These are phyloP conservation scores for Apiotrichum siamense DNA, from an alignment of 1,284 basidiomycete genomes.

Conservation along the genomic window DNA sequence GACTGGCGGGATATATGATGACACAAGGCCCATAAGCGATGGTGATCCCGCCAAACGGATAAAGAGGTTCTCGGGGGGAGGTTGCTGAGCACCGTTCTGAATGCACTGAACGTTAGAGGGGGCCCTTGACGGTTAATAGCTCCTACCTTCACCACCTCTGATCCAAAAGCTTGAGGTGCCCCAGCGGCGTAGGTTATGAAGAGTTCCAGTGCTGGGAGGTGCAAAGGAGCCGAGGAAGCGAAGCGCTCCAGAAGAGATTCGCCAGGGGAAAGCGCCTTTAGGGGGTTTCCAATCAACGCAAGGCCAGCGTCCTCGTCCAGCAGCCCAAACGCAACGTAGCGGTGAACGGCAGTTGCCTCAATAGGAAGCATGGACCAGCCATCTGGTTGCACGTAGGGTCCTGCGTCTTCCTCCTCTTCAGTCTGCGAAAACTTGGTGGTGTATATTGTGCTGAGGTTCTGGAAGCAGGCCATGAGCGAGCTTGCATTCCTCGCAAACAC, in stretches of 20 bases:
- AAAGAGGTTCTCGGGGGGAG: slow-evolving; percentile 34
- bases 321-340: slow-evolving; percentile 25
- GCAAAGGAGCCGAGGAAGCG: slow-evolving; percentile 17
- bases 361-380: slow-evolving; percentile 33
- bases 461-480: slow-evolving; percentile 5
- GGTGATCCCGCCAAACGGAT: slow-evolving; percentile 28
- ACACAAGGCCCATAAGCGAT: slow-evolving; percentile 21
- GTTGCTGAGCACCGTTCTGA: slow-evolving; percentile 14
- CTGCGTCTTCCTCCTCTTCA: slow-evolving; percentile 32
- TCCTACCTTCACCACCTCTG: slow-evolving; percentile 27
- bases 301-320: slow-evolving; percentile 19
- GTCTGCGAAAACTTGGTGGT: slow-evolving; percentile 14
- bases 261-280: slow-evolving; percentile 16
- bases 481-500: slow-evolving; percentile 6
- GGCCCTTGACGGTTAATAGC: background rate
- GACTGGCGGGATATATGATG: slow-evolving; percentile 17
- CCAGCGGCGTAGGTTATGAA: slow-evolving; percentile 27
- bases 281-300: slow-evolving; percentile 16
- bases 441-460: slow-evolving; percentile 9
- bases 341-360: slow-evolving; percentile 26
- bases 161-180: slow-evolving; percentile 21
- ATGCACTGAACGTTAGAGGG: slow-evolving; percentile 17
- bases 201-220: slow-evolving; percentile 28
- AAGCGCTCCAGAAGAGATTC: slow-evolving; percentile 29
- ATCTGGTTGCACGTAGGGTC: slow-evolving; percentile 27